Conservation (phyloP, 495 filamentous ascomycete genomes). For the Penicillium atrosanguineum region DNA sequence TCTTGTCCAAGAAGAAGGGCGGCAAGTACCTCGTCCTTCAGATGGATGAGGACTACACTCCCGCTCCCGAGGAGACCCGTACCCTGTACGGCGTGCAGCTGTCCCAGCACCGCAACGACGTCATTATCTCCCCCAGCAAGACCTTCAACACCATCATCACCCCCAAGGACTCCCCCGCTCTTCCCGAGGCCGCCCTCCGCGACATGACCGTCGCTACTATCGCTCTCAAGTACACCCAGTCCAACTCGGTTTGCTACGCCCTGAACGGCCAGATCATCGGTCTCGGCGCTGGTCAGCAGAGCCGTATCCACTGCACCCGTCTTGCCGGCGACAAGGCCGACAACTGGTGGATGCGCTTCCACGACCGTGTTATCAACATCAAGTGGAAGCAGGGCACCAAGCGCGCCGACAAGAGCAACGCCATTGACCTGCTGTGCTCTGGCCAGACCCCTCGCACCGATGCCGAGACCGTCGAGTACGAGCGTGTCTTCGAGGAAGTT, state of each 20-base stretch:
- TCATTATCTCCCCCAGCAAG: constrained; percentile 73
- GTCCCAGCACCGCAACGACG: constrained; percentile 87
- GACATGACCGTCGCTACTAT: constrained; percentile 96
- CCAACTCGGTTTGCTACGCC: constrained; percentile 97
- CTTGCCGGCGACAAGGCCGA: constrained; percentile 98
- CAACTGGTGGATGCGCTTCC: constrained; percentile 99
- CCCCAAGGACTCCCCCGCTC: constrained; percentile 67
- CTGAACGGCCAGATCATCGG: constrained; percentile 92
- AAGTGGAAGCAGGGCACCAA: constrained; percentile 98
- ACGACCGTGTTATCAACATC: constrained; percentile 78
- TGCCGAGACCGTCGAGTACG: constrained; percentile 79
- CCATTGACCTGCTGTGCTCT: constrained; percentile 90
- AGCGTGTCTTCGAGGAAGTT: constrained; percentile 89
- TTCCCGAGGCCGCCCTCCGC: constrained; percentile 78
- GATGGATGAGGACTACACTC: constrained; percentile 86
- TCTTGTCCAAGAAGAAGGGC: constrained; percentile 97
- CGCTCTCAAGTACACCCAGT: constrained; percentile 95
- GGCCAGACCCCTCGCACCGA: constrained; percentile 77
- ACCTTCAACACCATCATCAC: constrained; percentile 83
- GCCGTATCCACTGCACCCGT: constrained; percentile 95
- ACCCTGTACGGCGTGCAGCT: constrained; percentile 87
- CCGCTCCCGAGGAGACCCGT: constrained; percentile 69
- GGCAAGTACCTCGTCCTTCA: constrained; percentile 94
- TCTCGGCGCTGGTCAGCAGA: constrained; percentile 94
- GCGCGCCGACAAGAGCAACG: constrained; percentile 95